Percentiles rank a stretch among this genome's conserved stretches.
These are phyloP conservation scores for Eragrostis curvula DNA, from an alignment of 176 grass and related monocot genomes.

Conservation along the genomic window DNA sequence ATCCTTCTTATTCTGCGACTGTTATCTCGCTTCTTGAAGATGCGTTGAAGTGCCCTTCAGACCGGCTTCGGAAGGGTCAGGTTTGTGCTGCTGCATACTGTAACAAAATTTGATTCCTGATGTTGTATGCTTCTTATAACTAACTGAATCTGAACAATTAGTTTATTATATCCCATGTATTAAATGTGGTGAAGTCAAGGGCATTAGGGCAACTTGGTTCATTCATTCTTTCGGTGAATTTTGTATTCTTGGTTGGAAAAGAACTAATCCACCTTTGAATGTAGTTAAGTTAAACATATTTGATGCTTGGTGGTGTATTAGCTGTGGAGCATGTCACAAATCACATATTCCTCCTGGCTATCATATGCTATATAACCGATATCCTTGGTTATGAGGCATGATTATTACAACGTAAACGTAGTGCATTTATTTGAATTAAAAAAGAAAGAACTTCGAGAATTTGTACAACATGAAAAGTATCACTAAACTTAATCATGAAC, in stretches of 20 bases:
- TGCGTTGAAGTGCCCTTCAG: conserved; percentile 92
- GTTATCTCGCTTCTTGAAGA: conserved; percentile 94
- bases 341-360: too few species aligned
- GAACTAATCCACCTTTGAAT: conserved; percentile 3
- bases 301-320: conserved; percentile 9
- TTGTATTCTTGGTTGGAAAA: background rate
- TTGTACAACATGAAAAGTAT: conserved; percentile 19
- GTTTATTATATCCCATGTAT: background rate
- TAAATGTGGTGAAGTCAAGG: conserved; percentile 17
- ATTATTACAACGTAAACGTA: too few species aligned
- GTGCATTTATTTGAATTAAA: too few species aligned
- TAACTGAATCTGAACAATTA: conserved; percentile 9
- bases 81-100: conserved; percentile 41
- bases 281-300: background rate
- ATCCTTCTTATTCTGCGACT: conserved; percentile 68
- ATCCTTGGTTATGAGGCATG: too few species aligned
- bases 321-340: background rate
- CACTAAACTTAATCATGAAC: conserved; percentile 20
- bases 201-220: background rate
- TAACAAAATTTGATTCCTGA: conserved; percentile 17
- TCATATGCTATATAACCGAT: too few species aligned
- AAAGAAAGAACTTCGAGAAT: conserved; percentile 6
- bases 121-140: conserved; percentile 8
- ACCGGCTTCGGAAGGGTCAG: conserved; percentile 96
- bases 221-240: background rate